phyloP scores from a whole-genome alignment of 2,329 filamentous ascomycete genomes.

The Nigrospora osmanthi region DNA sequence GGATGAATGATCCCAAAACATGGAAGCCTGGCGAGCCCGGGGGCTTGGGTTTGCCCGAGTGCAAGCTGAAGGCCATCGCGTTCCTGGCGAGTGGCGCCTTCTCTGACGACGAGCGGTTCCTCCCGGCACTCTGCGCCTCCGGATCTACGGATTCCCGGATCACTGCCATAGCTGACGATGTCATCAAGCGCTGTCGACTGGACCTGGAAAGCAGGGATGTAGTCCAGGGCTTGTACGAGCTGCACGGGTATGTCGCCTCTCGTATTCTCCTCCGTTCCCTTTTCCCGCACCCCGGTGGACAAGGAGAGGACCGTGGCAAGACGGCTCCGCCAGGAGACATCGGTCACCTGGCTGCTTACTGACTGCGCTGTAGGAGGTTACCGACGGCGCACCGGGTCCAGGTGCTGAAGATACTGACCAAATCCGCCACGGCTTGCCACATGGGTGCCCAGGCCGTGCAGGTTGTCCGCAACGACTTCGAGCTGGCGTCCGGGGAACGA shows the following conservation, averaged over 20 bases:
- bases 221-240: conserved; percentile 31
- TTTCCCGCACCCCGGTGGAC: too few relatives aligned
- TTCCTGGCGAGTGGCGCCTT: conserved; percentile 84
- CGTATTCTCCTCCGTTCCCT: too few relatives aligned
- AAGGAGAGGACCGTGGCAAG: too few relatives aligned
- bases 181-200: conserved; percentile 71
- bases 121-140: conserved; percentile 77
- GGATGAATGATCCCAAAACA: conserved; percentile 58
- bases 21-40: conserved; percentile 55
- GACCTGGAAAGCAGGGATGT: conserved; percentile 63
- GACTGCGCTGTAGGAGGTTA: conserved; percentile 38
- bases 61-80: conserved; percentile 59
- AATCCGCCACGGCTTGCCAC: conserved; percentile 65
- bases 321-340: too few relatives aligned
- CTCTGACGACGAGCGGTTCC: conserved; percentile 70
- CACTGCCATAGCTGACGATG: conserved; percentile 78
- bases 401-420: conserved; percentile 68
- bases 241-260: conserved; percentile 1
- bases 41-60: conserved; percentile 59
- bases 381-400: conserved; percentile 69
- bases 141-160: conserved; percentile 76
- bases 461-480: conserved; percentile 62
- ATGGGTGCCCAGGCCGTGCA: conserved; percentile 61
- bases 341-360: too few relatives aligned
- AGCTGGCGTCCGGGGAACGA: conserved; percentile 23